These are phyloP conservation scores for Emiliania huxleyi DNA, from an alignment of 78 protist species.

Conservation along the genomic window DNA sequence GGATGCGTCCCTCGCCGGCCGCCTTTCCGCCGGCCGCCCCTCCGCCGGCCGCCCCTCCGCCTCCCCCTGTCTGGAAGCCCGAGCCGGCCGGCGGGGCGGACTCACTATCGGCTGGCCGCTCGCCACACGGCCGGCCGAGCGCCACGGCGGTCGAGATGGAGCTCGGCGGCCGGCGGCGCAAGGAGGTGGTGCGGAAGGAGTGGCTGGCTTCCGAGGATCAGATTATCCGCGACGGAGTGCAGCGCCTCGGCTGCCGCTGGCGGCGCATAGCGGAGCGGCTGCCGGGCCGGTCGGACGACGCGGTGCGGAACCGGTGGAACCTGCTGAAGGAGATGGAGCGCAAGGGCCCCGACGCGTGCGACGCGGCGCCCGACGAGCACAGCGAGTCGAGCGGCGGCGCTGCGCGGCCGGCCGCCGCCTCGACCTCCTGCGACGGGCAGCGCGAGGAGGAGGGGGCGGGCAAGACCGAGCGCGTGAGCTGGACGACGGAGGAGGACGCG, in stretches of 20 bases:
- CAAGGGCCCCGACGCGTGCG: neutral
- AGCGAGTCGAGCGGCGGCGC: neutral
- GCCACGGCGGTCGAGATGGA: neutral
- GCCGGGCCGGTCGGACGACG: neutral
- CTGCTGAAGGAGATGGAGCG: neutral
- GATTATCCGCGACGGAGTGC: neutral
- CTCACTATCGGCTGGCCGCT: too few species aligned
- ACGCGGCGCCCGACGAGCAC: neutral
- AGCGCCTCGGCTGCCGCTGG: neutral
- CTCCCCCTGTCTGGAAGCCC: too few species aligned
- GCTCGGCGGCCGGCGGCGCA: neutral
- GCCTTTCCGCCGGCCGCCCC: too few species aligned
- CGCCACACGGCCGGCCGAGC: too few species aligned
- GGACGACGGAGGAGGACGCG: neutral
- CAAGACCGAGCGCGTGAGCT: neutral
- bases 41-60: too few species aligned
- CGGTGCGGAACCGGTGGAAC: conserved; percentile 22
- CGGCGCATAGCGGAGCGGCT: neutral
- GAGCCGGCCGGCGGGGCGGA: too few species aligned
- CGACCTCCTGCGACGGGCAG: neutral
- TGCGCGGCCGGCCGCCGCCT: neutral
- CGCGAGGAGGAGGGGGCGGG: neutral
- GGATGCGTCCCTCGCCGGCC: too few species aligned
- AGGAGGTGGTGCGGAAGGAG: neutral
- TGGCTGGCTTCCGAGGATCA: neutral